These are phyloP conservation scores for Andrographis paniculata DNA, from an alignment of 305 asterid genomes.

Conservation along the genomic window DNA sequence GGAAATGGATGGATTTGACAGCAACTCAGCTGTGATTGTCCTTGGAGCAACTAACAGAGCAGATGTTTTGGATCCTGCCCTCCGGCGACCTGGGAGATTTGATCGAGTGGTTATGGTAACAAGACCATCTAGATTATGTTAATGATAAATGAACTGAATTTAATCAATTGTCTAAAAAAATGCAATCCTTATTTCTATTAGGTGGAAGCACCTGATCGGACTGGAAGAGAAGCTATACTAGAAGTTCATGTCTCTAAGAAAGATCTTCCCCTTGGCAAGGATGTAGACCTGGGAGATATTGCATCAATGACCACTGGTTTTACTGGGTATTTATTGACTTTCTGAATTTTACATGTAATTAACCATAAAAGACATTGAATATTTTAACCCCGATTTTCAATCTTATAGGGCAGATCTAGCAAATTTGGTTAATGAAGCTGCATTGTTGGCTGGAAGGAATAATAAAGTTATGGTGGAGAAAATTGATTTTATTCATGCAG, in stretches of 20 bases:
- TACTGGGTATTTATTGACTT: conserved; percentile 67
- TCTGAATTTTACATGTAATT: conserved; percentile 14
- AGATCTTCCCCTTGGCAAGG: conserved; percentile 89
- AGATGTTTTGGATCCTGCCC: conserved; percentile 97
- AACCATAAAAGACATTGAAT: conserved; percentile 13
- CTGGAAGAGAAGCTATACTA: conserved; percentile 92
- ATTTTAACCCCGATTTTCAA: conserved; percentile 19
- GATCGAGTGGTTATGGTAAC: conserved; percentile 93
- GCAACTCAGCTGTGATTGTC: conserved; percentile 96
- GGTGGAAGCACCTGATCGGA: conserved; percentile 98
- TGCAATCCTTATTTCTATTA: conserved; percentile 25
- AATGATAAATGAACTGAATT: background rate
- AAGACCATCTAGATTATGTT: background rate
- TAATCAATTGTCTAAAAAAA: conserved; percentile 7
- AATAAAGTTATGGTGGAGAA: conserved; percentile 73
- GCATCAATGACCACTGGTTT: conserved; percentile 98
- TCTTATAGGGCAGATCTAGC: conserved; percentile 91
- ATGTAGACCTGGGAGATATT: conserved; percentile 67
- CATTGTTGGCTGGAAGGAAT: conserved; percentile 91
- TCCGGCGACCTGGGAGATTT: conserved; percentile 99
- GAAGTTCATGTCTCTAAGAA: conserved; percentile 86
- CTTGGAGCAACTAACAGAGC: conserved; percentile 98
- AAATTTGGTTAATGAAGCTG: conserved; percentile 98
- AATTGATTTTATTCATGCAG: conserved; percentile 86
- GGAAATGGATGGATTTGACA: conserved; percentile 99